Conservation (phyloP, 2,329 filamentous ascomycete species). For the Pestalotiopsis sp. region DNA sequence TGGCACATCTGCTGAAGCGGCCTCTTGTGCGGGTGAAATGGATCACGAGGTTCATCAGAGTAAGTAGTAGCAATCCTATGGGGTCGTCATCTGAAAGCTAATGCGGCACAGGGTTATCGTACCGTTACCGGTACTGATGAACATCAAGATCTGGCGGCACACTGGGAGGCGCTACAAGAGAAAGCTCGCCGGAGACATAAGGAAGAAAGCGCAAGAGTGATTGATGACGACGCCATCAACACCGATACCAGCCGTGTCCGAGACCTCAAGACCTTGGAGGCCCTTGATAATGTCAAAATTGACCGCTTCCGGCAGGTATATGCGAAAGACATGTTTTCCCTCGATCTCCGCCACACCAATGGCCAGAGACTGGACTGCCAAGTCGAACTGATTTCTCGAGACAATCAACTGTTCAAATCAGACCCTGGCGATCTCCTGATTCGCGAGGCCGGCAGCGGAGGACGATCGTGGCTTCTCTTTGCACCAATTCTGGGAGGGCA, state of each 20-base stretch:
- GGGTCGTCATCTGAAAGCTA: constrained; percentile 25
- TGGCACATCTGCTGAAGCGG: constrained; percentile 88
- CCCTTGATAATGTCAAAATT: constrained; percentile 70
- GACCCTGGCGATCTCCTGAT: constrained; percentile 85
- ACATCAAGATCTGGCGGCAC: constrained; percentile 59
- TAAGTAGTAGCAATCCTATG: constrained; percentile 32
- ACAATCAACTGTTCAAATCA: constrained; percentile 69
- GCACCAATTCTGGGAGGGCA: constrained; percentile 76
- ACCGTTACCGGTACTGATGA: constrained; percentile 54
- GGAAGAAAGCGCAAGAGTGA: constrained; percentile 72
- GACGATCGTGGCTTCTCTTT: constrained; percentile 81
- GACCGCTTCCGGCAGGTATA: constrained; percentile 80
- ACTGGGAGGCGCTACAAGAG: constrained; percentile 74
- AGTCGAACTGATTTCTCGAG: constrained; percentile 83
- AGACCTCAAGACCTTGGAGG: constrained; percentile 76
- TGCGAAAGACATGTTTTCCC: constrained; percentile 86
- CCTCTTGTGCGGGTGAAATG: constrained; percentile 88
- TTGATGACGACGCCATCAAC: constrained; percentile 83
- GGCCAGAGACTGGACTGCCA: constrained; percentile 89
- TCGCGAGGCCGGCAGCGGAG: constrained; percentile 79
- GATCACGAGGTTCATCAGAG: constrained; percentile 81
- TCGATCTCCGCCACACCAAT: constrained; percentile 84
- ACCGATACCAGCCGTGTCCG: constrained; percentile 82
- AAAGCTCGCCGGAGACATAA: constrained; percentile 75
- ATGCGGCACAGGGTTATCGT: constrained; percentile 57